Conservation (phyloP, 176 grass and related monocot genomes). For the Leersia perrieri region DNA sequence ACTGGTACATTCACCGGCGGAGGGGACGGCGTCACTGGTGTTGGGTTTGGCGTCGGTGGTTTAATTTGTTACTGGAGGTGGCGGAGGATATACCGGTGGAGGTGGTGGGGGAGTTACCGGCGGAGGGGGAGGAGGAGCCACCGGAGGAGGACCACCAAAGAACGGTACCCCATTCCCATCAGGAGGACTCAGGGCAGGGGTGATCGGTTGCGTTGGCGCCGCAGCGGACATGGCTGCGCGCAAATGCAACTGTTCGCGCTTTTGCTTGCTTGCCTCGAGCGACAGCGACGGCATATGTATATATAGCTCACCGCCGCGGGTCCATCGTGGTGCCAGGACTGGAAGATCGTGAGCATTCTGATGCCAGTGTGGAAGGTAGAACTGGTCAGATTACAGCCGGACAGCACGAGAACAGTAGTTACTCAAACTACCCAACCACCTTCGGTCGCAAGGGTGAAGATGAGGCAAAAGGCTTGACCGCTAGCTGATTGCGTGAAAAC, state of each 20-base stretch:
- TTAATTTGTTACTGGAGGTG: slow-evolving; percentile 11
- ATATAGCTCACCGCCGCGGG: neutral
- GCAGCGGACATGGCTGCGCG: neutral
- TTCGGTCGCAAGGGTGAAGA: too few relatives aligned
- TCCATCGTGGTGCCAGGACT: neutral
- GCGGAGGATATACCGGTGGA: neutral
- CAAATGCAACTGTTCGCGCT: too few relatives aligned
- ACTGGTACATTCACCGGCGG: neutral
- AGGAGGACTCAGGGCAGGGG: neutral
- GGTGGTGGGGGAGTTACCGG: neutral
- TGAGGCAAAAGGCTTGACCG: too few relatives aligned
- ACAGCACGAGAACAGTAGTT: neutral
- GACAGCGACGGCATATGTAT: slow-evolving; percentile 5
- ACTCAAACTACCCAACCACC: too few relatives aligned
- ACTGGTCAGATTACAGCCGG: neutral
- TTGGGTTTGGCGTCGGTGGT: neutral
- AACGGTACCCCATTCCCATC: too few relatives aligned
- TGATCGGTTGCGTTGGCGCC: neutral
- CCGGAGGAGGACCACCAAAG: neutral
- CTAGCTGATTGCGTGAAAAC: too few relatives aligned
- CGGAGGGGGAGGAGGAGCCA: neutral
- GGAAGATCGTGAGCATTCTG: neutral
- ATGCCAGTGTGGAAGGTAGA: neutral
- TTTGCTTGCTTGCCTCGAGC: neutral
- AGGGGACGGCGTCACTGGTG: slow-evolving; percentile 1